These are phyloP conservation scores for Dendrobium chrysotoxum DNA, from an alignment of 106 monocot genomes.

Conservation along the genomic window DNA sequence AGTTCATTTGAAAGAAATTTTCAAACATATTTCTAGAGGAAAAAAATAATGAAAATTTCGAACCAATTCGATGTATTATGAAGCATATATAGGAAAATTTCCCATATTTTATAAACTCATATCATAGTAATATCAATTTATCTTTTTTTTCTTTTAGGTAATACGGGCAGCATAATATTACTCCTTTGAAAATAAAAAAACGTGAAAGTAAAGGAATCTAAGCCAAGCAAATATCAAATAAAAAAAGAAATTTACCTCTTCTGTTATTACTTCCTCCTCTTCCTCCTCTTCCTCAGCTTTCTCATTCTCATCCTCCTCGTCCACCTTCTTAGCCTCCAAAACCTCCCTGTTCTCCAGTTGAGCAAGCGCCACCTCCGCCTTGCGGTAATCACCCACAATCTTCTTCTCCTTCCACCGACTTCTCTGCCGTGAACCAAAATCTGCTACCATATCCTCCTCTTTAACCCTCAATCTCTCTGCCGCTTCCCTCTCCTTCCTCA, in stretches of 20 bases:
- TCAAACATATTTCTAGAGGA: too few relatives aligned
- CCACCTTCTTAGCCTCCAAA: slow-evolving; percentile 28
- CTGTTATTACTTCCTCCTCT: slow-evolving; percentile 52
- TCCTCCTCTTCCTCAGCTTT: slow-evolving; percentile 45
- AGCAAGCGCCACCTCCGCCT: slow-evolving; percentile 73
- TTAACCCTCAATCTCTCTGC: slow-evolving; percentile 41
- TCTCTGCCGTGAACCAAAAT: slow-evolving; percentile 68
- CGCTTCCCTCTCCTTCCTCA: slow-evolving; percentile 41
- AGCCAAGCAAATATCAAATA: neutral
- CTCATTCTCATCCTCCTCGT: slow-evolving; percentile 27
- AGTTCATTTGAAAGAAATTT: too few relatives aligned
- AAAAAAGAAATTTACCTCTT: slow-evolving; percentile 51
- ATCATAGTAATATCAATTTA: too few relatives aligned
- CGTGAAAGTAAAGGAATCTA: too few relatives aligned
- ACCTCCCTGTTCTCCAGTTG: slow-evolving; percentile 83
- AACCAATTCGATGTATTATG: too few relatives aligned
- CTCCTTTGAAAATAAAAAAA: too few relatives aligned
- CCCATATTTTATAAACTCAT: too few relatives aligned
- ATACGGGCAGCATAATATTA: too few relatives aligned
- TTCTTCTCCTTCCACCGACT: slow-evolving; percentile 60
- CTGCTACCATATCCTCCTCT: slow-evolving; percentile 47
- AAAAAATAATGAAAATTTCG: too few relatives aligned
- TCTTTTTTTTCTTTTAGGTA: too few relatives aligned
- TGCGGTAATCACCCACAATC: slow-evolving; percentile 47
- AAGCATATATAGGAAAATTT: too few relatives aligned